Evolutionary conservation across 768 basidiomycete species (phyloP).

Genomic region (Lentinula sp.): DNA sequence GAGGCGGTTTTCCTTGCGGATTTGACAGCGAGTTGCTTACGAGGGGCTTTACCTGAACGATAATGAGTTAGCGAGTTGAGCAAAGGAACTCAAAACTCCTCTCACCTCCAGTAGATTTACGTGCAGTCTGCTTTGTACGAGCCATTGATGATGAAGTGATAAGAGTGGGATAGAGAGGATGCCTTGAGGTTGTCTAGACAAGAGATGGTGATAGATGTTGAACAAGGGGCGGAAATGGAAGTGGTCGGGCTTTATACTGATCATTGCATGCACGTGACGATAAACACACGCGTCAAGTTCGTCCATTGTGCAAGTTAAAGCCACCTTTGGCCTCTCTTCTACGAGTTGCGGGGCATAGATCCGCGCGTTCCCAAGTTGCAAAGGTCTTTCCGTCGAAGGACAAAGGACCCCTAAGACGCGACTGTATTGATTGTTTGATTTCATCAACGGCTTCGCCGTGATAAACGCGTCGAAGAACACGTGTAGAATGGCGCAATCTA

Average conservation of each 20-base stretch:
- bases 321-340: background rate
- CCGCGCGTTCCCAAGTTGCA: background rate
- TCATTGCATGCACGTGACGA: background rate
- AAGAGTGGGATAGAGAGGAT: constrained; percentile 1
- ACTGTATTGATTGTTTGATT: background rate
- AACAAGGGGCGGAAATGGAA: constrained; percentile 18
- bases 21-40: constrained; percentile 57
- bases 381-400: background rate
- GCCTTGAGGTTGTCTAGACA: constrained; percentile 2
- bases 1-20: constrained; percentile 52
- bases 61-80: background rate
- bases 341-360: too few relatives aligned
- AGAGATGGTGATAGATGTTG: constrained; percentile 18
- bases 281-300: too few relatives aligned
- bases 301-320: background rate
- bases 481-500: background rate
- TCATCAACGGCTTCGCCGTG: background rate
- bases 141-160: constrained; percentile 39
- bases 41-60: constrained; percentile 47
- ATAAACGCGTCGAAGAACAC: background rate
- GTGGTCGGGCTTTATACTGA: constrained; percentile 8
- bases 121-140: constrained; percentile 72
- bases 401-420: background rate
- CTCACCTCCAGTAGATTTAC: constrained; percentile 71
- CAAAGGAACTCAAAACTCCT: background rate